Evolutionary conservation across 2,329 filamentous ascomycete species (phyloP).

Genomic region (Zymoseptoria tritici): DNA sequence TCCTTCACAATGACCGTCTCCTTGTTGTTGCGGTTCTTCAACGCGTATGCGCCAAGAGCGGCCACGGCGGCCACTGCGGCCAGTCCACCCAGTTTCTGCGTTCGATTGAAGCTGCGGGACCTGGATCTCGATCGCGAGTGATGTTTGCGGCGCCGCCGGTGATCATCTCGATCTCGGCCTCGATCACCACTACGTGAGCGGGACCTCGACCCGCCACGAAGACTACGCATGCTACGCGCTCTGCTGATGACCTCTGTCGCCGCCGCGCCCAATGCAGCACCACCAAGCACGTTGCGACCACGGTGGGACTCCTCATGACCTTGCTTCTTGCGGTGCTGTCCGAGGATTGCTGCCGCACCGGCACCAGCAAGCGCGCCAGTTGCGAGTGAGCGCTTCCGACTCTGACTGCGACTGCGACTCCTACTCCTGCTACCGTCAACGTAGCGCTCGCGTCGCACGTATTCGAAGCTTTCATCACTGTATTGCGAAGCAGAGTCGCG

Average conservation of each 20-base stretch:
- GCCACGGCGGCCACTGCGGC: conserved; percentile 55
- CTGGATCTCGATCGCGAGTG: conserved; percentile 37
- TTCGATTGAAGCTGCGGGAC: conserved; percentile 31
- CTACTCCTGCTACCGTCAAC: conserved; percentile 27
- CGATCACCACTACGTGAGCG: conserved; percentile 17
- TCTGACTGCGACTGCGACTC: conserved; percentile 7
- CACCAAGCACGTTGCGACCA: conserved; percentile 49
- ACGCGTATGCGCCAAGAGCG: conserved; percentile 48
- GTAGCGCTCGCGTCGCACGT: conserved; percentile 42
- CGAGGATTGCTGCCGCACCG: conserved; percentile 53
- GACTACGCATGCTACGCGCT: conserved; percentile 35
- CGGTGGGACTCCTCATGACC: conserved; percentile 48
- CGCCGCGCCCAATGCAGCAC: conserved; percentile 54
- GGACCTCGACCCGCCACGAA: conserved; percentile 18
- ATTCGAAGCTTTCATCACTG: conserved; percentile 56
- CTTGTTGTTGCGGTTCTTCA: conserved; percentile 44
- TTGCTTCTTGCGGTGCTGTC: conserved; percentile 50
- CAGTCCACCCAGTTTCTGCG: conserved; percentile 49
- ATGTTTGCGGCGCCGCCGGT: conserved; percentile 25
- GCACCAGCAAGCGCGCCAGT: conserved; percentile 55
- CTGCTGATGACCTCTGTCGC: conserved; percentile 52
- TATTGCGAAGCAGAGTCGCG: conserved; percentile 47
- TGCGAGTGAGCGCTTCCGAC: conserved; percentile 46
- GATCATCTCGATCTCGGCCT: conserved; percentile 19
- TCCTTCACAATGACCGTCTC: conserved; percentile 40